Base-by-base conservation (phyloP, 2,329 filamentous ascomycete genomes). In the Emmonsia crescens region DNA sequence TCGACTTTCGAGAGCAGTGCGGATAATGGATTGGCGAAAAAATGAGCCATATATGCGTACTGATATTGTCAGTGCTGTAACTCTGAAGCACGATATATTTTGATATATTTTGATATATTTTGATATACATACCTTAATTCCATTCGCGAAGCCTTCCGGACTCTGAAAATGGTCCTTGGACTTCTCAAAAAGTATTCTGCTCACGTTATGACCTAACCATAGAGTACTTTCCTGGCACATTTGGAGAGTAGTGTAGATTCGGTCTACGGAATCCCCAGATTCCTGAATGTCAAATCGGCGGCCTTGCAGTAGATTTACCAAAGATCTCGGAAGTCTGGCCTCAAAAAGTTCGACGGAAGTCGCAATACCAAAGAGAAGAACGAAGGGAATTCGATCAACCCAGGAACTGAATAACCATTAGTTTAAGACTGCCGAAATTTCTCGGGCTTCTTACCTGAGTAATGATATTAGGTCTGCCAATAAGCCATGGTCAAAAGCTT, bases 11-110 rank as follows among this genome's bases (percentile, higher is more conserved):
- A 69, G n/a, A 85, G 70, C 54, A 86, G 76, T 3, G 82, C 69
- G 40, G 80, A 80, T 2, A 85, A 70, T 6, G 81, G 78, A 67
- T 85, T 86, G 31, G 83, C 83, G 64, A 84, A 86, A 69, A 83
- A 85, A 65, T 84, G 82, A 9, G 82, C 82, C 84, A 87, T 85
- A 67, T 83, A 84, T 1, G 81, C 78, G 70, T 86, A 86, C 76
- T 84, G 71, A 3, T 62, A 14, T 64, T 60, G 59, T 76, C 64
- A 73, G 66, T 62, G 1, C 12, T 38, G 33, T 9, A 24, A n/a
- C 40, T 59, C 8, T 49, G 36, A 5, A 48, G 61, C 5, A 33
- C 5, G 38, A 10, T 5, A 62, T 16, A 33, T 27, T 27, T 31
- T 31, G 21, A 33, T 31, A 62, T 16, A 33, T 27, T 27, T 31